Percentiles rank a stretch among this genome's conserved stretches.
These are phyloP conservation scores for Silene conica DNA, from an alignment of 148 eudicot species.

Conservation along the genomic window DNA sequence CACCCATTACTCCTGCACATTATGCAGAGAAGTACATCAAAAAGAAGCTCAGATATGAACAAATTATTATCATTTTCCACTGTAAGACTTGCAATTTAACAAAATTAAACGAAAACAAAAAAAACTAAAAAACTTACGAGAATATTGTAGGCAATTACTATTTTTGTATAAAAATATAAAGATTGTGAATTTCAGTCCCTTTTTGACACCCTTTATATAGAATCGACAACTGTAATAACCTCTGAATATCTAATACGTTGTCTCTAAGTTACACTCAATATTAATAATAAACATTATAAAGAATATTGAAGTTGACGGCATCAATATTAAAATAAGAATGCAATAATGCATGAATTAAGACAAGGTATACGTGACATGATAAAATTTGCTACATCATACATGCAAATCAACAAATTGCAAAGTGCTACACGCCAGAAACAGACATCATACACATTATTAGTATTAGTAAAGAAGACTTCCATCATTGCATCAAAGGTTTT, in stretches of 20 bases:
- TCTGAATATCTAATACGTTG: neutral
- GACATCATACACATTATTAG: too few relatives aligned
- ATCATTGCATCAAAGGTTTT: too few relatives aligned
- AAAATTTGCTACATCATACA: neutral
- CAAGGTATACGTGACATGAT: neutral
- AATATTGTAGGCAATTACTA: too few relatives aligned
- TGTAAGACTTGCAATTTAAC: too few relatives aligned
- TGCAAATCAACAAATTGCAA: neutral
- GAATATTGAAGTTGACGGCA: neutral
- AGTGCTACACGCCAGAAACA: neutral
- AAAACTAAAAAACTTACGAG: too few relatives aligned
- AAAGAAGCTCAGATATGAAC: neutral
- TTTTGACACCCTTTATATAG: neutral
- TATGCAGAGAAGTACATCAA: neutral
- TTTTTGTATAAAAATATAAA: too few relatives aligned
- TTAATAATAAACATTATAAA: too few relatives aligned
- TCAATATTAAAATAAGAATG: too few relatives aligned
- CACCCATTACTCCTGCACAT: constrained; percentile 53
- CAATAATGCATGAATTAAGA: neutral
- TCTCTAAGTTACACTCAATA: too few relatives aligned
- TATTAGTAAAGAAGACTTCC: too few relatives aligned
- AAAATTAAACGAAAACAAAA: too few relatives aligned
- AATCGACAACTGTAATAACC: neutral
- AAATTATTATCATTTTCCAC: neutral
- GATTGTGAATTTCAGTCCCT: too few relatives aligned